These are phyloP conservation scores for Alternaria triticina DNA, from an alignment of 2,329 filamentous ascomycete species.

Conservation along the genomic window DNA sequence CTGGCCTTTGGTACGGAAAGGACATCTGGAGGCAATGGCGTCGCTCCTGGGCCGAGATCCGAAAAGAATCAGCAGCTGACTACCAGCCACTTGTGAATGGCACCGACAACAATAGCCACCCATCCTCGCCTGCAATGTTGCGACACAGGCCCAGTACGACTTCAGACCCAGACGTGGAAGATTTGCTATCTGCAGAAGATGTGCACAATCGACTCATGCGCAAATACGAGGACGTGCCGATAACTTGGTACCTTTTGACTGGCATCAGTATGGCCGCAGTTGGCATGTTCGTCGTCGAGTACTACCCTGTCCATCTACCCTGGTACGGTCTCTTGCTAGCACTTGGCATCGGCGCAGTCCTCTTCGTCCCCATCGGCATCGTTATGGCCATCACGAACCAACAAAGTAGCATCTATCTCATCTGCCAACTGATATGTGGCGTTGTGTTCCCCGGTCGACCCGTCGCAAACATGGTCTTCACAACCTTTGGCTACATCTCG, in stretches of 20 bases:
- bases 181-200: slow-evolving; percentile 74
- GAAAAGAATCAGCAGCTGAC: slow-evolving; percentile 37
- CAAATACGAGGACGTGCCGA: slow-evolving; percentile 79
- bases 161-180: slow-evolving; percentile 51
- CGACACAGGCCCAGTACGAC: slow-evolving; percentile 36
- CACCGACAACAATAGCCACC: slow-evolving; percentile 42
- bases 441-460: slow-evolving; percentile 82
- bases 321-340: slow-evolving; percentile 87
- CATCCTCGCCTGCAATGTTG: slow-evolving; percentile 26
- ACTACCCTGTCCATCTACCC: slow-evolving; percentile 76
- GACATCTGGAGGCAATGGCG: slow-evolving; percentile 82
- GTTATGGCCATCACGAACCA: slow-evolving; percentile 94
- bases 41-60: slow-evolving; percentile 69
- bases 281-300: slow-evolving; percentile 84
- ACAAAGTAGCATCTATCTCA: slow-evolving; percentile 83
- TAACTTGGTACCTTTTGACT: slow-evolving; percentile 80
- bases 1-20: slow-evolving; percentile 80
- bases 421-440: slow-evolving; percentile 85
- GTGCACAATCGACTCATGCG: slow-evolving; percentile 85
- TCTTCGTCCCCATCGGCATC: slow-evolving; percentile 90
- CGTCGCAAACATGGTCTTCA: slow-evolving; percentile 92
- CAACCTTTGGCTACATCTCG: slow-evolving; percentile 88
- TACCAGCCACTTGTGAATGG: slow-evolving; percentile 45
- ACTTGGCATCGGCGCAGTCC: slow-evolving; percentile 75
- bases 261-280: slow-evolving; percentile 78